Base-by-base conservation (phyloP, 2,329 filamentous ascomycete species). In the Diplocarpon mali region DNA sequence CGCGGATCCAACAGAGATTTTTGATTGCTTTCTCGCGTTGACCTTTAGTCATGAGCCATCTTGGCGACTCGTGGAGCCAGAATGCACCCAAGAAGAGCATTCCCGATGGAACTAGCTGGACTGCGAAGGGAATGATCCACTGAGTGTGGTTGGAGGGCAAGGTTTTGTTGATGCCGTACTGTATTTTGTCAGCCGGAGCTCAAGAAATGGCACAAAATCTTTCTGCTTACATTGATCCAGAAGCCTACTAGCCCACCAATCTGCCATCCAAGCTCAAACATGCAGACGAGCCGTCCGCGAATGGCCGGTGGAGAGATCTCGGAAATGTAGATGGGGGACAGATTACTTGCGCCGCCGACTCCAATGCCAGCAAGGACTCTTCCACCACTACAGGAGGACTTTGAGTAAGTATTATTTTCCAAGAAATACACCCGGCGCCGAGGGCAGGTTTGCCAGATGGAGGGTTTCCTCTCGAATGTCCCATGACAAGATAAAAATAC, bases 261-360 rank as follows among this genome's bases (percentile, higher is more conserved):
- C 63, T 82, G 79, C 63, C 75, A 81, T 20, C 76, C 74, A 1
- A 83, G 67, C 58, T 83, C 79, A 60, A 80, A 83, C 42, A 83
- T 72, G 41, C 79, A 78, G 17, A 83, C 75, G 1, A 83, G 68
- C 2, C 77, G 70, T 14, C 79, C 79, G 50, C 80, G 71, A 38
- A 83, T 71, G 3, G 77, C 76, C 0, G 78, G 77, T 2, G 79
- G 79, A 0, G 76, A 61, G 2, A 76, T 63, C 57, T 79, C 75
- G 0, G 75, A 72, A 42, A 78, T 76, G 60, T 78, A 78, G 52
- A 78, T 76, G 32, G 75, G 75, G 1, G 75, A 76, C 61, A 82
- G 72, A 57, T 80, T 78, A 34, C 75, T 79, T 35, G 70, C 72
- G 45, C 73, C 75, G 41, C 79, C 79, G 44, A 83, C 72, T 40